Percentiles rank a stretch among this genome's conserved stretches.
These are phyloP conservation scores for Begonia fuchsioides DNA, from an alignment of 306 rosid species.

Conservation along the genomic window DNA sequence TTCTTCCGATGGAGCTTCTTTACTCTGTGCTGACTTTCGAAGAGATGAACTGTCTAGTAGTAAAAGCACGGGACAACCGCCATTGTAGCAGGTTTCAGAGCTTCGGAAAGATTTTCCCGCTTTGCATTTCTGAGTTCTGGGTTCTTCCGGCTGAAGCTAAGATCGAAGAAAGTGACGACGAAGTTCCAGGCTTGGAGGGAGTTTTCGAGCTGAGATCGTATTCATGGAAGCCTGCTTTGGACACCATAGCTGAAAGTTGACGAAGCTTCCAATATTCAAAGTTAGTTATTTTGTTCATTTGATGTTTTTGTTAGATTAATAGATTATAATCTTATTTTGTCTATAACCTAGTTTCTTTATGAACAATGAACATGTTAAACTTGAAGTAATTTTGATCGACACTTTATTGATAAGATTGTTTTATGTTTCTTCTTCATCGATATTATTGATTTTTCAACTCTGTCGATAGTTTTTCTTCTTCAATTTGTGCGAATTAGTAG, in stretches of 20 bases:
- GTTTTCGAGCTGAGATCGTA: conserved; percentile 50
- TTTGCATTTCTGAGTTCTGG: conserved; percentile 35
- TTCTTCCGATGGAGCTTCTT: conserved; percentile 75
- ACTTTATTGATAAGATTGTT: too few species aligned
- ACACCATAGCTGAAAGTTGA: conserved; percentile 65
- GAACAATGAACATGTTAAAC: too few species aligned
- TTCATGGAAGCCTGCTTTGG: conserved; percentile 69
- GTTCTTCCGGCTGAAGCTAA: conserved; percentile 38
- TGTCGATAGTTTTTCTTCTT: too few species aligned
- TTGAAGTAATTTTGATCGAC: too few species aligned
- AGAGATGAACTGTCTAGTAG: conserved; percentile 50
- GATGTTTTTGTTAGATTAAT: too few species aligned
- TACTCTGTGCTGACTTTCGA: conserved; percentile 74
- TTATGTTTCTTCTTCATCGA: too few species aligned
- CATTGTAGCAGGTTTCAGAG: conserved; percentile 30
- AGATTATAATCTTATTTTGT: too few species aligned
- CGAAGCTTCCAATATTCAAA: too few species aligned
- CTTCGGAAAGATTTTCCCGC: conserved; percentile 61
- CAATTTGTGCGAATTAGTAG: too few species aligned
- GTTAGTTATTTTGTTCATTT: too few species aligned
- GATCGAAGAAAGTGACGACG: conserved; percentile 14
- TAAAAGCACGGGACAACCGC: conserved; percentile 42
- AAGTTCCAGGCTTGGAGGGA: conserved; percentile 22
- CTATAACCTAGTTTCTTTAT: too few species aligned
- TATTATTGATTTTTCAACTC: too few species aligned